Evolutionary conservation across 2,329 filamentous ascomycete species (phyloP).

Genomic region (Trichophaea hybrida): DNA sequence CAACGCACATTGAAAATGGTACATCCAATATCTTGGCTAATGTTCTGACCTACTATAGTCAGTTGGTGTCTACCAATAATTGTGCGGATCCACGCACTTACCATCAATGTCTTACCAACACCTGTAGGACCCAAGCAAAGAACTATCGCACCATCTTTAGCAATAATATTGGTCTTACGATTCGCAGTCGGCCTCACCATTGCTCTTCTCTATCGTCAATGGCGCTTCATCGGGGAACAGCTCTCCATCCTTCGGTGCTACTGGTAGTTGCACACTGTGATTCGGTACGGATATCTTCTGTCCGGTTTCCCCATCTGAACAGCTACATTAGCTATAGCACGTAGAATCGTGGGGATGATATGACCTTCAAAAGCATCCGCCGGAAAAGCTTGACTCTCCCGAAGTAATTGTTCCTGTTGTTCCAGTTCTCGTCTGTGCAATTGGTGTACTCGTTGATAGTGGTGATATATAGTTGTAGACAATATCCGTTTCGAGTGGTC

Average conservation of each 20-base stretch:
- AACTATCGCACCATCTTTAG: slow-evolving; percentile 33
- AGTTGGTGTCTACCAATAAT: not conserved
- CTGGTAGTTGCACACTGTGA: not conserved
- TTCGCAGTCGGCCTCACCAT: slow-evolving; percentile 32
- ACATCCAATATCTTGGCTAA: slow-evolving; percentile 86
- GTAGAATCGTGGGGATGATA: too few species aligned
- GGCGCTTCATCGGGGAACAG: slow-evolving; percentile 32
- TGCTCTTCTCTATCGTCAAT: slow-evolving; percentile 85
- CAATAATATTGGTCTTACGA: not conserved
- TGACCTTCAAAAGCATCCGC: not conserved
- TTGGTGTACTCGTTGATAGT: slow-evolving; percentile 78
- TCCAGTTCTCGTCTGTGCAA: slow-evolving; percentile 63
- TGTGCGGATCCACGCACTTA: slow-evolving; percentile 34
- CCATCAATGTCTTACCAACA: slow-evolving; percentile 91
- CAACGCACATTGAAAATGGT: slow-evolving; percentile 37
- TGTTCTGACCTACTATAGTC: slow-evolving; percentile 35
- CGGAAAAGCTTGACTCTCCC: slow-evolving; percentile 8
- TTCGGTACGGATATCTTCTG: too few species aligned
- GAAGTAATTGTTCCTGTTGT: slow-evolving; percentile 40
- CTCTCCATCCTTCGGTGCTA: not conserved
- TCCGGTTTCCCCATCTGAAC: too few species aligned
- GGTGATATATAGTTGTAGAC: slow-evolving; percentile 87
- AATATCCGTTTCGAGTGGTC: slow-evolving; percentile 88
- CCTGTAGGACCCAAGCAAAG: slow-evolving; percentile 82
- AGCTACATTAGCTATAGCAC: too few species aligned